Conservation (phyloP, 169 alveolate species). For the Cryptosporidium sp. region DNA sequence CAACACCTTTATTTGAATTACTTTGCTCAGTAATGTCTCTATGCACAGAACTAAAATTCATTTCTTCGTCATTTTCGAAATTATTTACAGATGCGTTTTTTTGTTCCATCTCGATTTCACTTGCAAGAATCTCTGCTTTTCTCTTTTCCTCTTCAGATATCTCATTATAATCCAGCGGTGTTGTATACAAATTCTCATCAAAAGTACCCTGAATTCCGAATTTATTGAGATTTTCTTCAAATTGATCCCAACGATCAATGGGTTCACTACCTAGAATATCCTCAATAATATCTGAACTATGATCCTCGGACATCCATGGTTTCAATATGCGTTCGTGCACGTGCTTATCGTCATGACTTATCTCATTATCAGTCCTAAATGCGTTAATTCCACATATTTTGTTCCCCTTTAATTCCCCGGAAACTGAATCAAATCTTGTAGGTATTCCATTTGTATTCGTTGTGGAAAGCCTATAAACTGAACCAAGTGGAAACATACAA, state of each 20-base stretch:
- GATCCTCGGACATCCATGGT: slow-evolving; percentile 63
- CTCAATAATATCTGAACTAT: slow-evolving; percentile 9
- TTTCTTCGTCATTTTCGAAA: slow-evolving; percentile 47
- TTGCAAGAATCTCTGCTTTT: slow-evolving; percentile 54
- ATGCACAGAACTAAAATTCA: slow-evolving; percentile 56
- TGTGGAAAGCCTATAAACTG: slow-evolving; percentile 36
- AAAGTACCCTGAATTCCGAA: slow-evolving; percentile 76
- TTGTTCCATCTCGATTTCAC: slow-evolving; percentile 58
- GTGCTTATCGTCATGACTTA: background rate
- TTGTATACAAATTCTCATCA: slow-evolving; percentile 78
- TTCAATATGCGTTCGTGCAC: slow-evolving; percentile 22
- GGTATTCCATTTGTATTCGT: slow-evolving; percentile 35
- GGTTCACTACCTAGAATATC: slow-evolving; percentile 33
- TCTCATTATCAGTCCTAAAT: slow-evolving; percentile 56
- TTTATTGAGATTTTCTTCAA: slow-evolving; percentile 69
- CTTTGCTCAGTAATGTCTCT: background rate
- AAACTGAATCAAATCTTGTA: slow-evolving; percentile 39
- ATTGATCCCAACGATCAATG: slow-evolving; percentile 75
- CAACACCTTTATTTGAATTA: background rate
- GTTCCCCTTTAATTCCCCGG: slow-evolving; percentile 45
- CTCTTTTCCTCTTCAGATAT: slow-evolving; percentile 54
- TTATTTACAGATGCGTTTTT: background rate
- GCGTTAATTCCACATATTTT: background rate
- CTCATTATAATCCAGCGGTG: slow-evolving; percentile 47
- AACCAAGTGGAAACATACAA: slow-evolving; percentile 33